These are phyloP conservation scores for Polychaeton citri DNA, from an alignment of 2,329 filamentous ascomycete species.

Conservation along the genomic window DNA sequence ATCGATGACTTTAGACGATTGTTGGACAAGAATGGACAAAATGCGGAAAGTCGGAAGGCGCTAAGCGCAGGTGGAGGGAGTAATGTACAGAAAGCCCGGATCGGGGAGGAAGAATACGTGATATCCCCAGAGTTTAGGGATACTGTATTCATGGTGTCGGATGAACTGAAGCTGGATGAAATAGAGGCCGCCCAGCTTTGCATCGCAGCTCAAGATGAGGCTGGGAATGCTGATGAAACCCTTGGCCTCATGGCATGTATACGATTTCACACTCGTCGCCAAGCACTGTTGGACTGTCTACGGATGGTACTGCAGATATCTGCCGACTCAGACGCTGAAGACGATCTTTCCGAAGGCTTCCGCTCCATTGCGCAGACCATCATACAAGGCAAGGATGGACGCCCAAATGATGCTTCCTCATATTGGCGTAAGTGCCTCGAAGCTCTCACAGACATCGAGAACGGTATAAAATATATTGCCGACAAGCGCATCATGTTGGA, in stretches of 20 bases:
- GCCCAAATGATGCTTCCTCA: conserved; percentile 41
- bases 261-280: conserved; percentile 74
- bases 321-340: conserved; percentile 44
- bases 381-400: conserved; percentile 35
- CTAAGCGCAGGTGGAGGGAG: conserved; percentile 44
- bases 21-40: conserved; percentile 62
- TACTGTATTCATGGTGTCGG: conserved; percentile 65
- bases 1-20: conserved; percentile 55
- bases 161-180: conserved; percentile 84
- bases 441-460: conserved; percentile 63
- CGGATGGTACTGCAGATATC: conserved; percentile 63
- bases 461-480: conserved; percentile 59
- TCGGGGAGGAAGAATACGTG: conserved; percentile 60
- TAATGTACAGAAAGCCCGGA: conserved; percentile 43
- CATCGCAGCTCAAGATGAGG: conserved; percentile 59
- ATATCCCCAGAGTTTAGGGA: conserved; percentile 84
- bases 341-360: conserved; percentile 39
- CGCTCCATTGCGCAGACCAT: conserved; percentile 45
- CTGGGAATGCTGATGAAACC: conserved; percentile 57
- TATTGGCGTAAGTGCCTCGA: conserved; percentile 64
- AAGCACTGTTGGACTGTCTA: conserved; percentile 70
- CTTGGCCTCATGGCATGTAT: conserved; percentile 70
- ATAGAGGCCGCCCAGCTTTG: conserved; percentile 60
- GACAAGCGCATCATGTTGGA: conserved; percentile 65
- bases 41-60: conserved; percentile 57